Conservation (phyloP, 116 monocot species). For the Trichopus zeylanicus region DNA sequence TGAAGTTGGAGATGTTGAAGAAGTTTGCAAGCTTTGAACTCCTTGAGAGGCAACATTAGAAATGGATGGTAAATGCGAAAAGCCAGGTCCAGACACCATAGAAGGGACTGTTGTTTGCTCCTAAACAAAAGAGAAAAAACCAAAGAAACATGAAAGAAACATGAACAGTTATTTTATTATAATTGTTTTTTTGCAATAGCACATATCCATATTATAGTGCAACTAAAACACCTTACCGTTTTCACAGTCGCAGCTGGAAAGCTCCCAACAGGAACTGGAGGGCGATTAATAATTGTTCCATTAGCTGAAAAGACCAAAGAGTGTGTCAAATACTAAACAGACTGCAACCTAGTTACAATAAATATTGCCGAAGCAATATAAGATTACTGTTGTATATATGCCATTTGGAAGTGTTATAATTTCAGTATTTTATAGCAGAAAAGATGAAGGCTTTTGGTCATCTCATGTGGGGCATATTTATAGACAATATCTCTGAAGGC, state of each 20-base stretch:
- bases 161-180: background rate
- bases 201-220: no score
- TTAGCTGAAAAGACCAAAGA: slow-evolving; percentile 36
- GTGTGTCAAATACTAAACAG: slow-evolving; percentile 2
- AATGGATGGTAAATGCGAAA: slow-evolving; percentile 50
- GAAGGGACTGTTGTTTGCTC: slow-evolving; percentile 69
- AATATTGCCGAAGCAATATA: background rate
- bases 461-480: no score
- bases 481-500: no score
- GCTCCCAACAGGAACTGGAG: slow-evolving; percentile 39
- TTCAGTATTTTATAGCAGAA: no score
- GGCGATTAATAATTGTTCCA: slow-evolving; percentile 45
- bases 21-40: slow-evolving; percentile 39
- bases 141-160: background rate
- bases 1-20: slow-evolving; percentile 59
- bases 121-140: slow-evolving; percentile 17
- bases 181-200: no score
- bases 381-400: no score
- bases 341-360: background rate
- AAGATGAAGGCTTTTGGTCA: no score
- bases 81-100: slow-evolving; percentile 43
- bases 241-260: slow-evolving; percentile 62
- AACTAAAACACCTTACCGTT: slow-evolving; percentile 35
- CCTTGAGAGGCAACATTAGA: slow-evolving; percentile 53
- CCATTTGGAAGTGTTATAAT: no score